These are phyloP conservation scores for Secale cereale DNA, from an alignment of 176 grass and related monocot genomes.

Conservation along the genomic window DNA sequence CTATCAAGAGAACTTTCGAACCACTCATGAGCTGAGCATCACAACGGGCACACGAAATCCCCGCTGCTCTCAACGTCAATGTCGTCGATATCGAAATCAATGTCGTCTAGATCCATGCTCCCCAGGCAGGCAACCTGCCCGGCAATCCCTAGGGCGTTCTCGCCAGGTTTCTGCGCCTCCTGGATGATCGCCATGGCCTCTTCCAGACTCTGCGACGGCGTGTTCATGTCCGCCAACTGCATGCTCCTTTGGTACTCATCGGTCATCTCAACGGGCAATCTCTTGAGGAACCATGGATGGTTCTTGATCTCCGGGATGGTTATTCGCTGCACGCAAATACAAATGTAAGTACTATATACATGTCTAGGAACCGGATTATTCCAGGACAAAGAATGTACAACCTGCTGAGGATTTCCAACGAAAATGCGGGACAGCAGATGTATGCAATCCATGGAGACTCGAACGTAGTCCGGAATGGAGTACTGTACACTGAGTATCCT, in stretches of 20 bases:
- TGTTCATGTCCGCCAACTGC: slow-evolving; percentile 36
- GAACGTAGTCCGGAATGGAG: slow-evolving; percentile 78
- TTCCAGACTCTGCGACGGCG: slow-evolving; percentile 52
- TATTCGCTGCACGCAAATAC: slow-evolving; percentile 50
- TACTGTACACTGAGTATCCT: slow-evolving; percentile 87
- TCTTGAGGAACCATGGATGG: slow-evolving; percentile 9
- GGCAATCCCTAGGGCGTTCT: slow-evolving; percentile 11
- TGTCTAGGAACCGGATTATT: background rate
- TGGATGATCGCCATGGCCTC: slow-evolving; percentile 74
- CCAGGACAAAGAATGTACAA: background rate
- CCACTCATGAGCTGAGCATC: background rate
- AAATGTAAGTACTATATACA: background rate
- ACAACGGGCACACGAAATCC: slow-evolving; percentile 67
- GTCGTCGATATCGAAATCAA: slow-evolving; percentile 71
- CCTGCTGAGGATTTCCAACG: slow-evolving; percentile 81
- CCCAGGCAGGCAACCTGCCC: slow-evolving; percentile 43
- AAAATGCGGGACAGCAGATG: slow-evolving; percentile 89
- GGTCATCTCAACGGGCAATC: background rate
- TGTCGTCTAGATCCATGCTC: slow-evolving; percentile 81
- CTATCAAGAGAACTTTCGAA: slow-evolving; percentile 15
- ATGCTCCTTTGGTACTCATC: slow-evolving; percentile 14
- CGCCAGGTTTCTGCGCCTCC: slow-evolving; percentile 56
- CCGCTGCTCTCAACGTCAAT: slow-evolving; percentile 74
- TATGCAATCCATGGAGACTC: slow-evolving; percentile 61
- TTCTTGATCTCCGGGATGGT: slow-evolving; percentile 46